Evolutionary conservation across 495 filamentous ascomycete species (phyloP).

Genomic region (Bacidia rubella): DNA sequence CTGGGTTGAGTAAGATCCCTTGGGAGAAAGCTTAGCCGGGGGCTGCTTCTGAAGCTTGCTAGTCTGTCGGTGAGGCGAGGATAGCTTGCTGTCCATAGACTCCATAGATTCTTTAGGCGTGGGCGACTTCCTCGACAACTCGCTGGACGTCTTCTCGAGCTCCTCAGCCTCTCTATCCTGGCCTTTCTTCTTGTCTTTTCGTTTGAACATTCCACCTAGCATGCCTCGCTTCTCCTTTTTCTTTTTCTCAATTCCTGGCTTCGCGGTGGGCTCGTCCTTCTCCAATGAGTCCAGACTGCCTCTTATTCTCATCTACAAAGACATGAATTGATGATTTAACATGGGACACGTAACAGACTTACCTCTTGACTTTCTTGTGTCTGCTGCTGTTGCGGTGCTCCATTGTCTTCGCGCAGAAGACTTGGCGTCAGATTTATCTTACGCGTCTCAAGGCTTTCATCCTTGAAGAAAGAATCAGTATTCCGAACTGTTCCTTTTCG

Average conservation of each 20-base stretch:
- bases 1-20: constrained; percentile 7
- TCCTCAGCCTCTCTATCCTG: constrained; percentile 55
- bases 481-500: constrained; percentile 76
- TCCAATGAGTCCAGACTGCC: constrained; percentile 37
- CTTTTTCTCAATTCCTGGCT: constrained; percentile 64
- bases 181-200: constrained; percentile 78
- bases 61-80: constrained; percentile 36
- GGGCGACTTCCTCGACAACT: constrained; percentile 38
- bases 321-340: background rate
- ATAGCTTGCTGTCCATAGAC: constrained; percentile 26
- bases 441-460: constrained; percentile 85
- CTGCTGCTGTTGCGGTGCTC: constrained; percentile 32
- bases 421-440: constrained; percentile 97
- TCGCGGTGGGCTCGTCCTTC: constrained; percentile 41
- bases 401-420: constrained; percentile 72
- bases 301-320: constrained; percentile 16
- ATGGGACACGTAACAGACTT: constrained; percentile 30
- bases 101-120: constrained; percentile 40
- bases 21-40: constrained; percentile 39
- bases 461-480: constrained; percentile 93
- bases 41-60: constrained; percentile 69
- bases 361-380: background rate
- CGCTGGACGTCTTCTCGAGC: constrained; percentile 45
- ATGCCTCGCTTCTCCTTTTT: constrained; percentile 91
- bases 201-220: constrained; percentile 87